Evolutionary conservation across 495 filamentous ascomycete species (phyloP), one percentile per base, ranked within the genome.

Genomic region (Viridothelium virens): DNA sequence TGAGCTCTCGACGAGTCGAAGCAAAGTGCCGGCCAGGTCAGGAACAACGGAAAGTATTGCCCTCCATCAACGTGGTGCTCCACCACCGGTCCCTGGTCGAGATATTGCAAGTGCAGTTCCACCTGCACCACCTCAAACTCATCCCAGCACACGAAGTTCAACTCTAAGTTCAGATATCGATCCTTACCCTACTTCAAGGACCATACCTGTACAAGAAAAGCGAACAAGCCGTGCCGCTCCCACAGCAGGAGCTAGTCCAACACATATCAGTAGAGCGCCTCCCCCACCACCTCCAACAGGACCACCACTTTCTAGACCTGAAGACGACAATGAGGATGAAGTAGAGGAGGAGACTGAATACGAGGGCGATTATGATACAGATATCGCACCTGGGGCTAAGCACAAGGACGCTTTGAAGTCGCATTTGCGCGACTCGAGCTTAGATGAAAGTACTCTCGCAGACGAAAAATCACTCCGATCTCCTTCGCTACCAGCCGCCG

Each of bases 341-440:
- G 88, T 90, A 48, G 89, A 83, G 18, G 90, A 86, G 67, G 90
- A 92, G 53, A 96, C 90, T 2, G 94, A 97, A 75, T 97, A 97
- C 73, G 94, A 98, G 75, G 94, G 92, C 25, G 94, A 97, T 73
- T 97, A 98, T 74, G 94, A 97, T 70, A 98, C 94, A 47, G 94
- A 97, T 75, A 97, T 98, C 70, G 92, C 89, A 1, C 89, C 95
- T 56, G 87, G 91, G 38, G 91, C 85, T 10, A 88, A 89, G 48
- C 89, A 94, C 74, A 94, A 95, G 76, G 94, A 96, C 78, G 93
- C 94, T 3, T 75, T 97, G 65, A 95, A 91, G 71, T 74, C 90
- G 25, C 91, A 96, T 76, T 86, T 84, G 38, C 84, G 87, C 56
- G 91, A 92, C 47, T 85, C 88, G 33, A 93, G 89, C 76, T 75